Base-by-base conservation (phyloP, 2,329 filamentous ascomycete genomes). In the Fusarium bulbicola region DNA sequence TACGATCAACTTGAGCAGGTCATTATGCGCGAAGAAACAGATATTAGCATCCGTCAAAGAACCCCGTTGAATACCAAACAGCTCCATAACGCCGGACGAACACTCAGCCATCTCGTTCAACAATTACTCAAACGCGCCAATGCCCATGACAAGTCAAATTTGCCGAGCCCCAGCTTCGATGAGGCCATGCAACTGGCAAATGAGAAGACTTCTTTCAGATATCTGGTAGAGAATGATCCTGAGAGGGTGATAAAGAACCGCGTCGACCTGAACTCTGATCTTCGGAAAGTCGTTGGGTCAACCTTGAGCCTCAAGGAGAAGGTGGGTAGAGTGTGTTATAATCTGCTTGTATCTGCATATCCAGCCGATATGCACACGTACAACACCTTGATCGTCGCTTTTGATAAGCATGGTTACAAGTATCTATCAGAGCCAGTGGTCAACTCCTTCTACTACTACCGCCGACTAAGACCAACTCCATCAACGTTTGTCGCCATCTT, bases 331-430 rank as follows among this genome's bases (percentile, higher is more conserved):
- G 83, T 90, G 59, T 90, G 88, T 80, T 91, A 91, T 80, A 94
- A 93, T 77, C 82, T 96, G 7, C 85, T 94, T 21, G 83, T 89
- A 7, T 90, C 89, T 6, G 80, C 86, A 5, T 84, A 88, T 24
- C 88, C 90, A 1, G 92, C 93, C 1, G 89, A 89, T 69, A 86
- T 93, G 40, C 85, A 90, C 72, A 94, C 91, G 7, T 94, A 91
- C 82, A 95, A 95, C 77, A 86, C 87, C 18, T 85, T 96, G 32
- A 86, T 95, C 6, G 80, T 88, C n/a, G 88, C 89, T n/a, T 90
- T 95, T 57, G 85, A 87, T 59, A 83, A 85, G 37, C 78, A 86
- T 10, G 83, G 85, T 34, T 82, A 86, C 59, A 83, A 86, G 62
- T 81, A 83, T 42, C 81, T 92, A 24, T 85, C 88, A 8, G 84